Evolutionary conservation across 176 grass and related monocot genomes (phyloP), one percentile per base, ranked within the genome.

Genomic region (Cenchrus americanus): DNA sequence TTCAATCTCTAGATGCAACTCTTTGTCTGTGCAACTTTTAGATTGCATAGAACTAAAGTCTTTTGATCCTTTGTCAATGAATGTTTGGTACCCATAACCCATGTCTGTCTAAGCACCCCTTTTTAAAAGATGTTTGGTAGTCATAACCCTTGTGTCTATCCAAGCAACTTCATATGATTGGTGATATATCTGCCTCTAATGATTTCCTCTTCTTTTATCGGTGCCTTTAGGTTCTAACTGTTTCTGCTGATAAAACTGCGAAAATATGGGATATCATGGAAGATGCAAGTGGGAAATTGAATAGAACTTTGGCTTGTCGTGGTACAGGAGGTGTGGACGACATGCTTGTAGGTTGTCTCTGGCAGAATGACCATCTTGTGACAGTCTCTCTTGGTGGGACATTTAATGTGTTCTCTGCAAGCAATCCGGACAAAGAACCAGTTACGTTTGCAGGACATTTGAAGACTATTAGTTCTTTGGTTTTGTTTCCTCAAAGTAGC

Each of bases 261-360:
- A 99, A 96, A 99, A 62, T 99, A 78, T 99, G 96, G 96, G 96
- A 96, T 76, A 96, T 99, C 58, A 71, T 73, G 76, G 96, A 95
- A 70, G 93, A 93, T 42, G 93, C 80, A 68, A 87, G 82, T 90
- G 96, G 93, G 43, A 93, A 90, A 69, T 41, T 95, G 77, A 90
- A 88, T 51, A 93, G 84, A 92, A 96, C 91, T 76, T 81, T 98
- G 82, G 86, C 52, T 84, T 87, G 81, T 66, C 41, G 80, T 90
- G 93, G 93, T 71, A 92, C 78, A 55, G 96, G 96, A 54, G 96
- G 96, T 30, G 85, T 98, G 62, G 96, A 98, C 88, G 96, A 96
- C 55, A 98, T 98, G 96, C 91, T 98, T 62, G 91, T 98, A 42
- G 91, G 93, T 87, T 95, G 96, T 76, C 89, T 96, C 47, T 98